Conservation (phyloP, 352 stramenopile genomes). For the Halophytophthora batemanensis region DNA sequence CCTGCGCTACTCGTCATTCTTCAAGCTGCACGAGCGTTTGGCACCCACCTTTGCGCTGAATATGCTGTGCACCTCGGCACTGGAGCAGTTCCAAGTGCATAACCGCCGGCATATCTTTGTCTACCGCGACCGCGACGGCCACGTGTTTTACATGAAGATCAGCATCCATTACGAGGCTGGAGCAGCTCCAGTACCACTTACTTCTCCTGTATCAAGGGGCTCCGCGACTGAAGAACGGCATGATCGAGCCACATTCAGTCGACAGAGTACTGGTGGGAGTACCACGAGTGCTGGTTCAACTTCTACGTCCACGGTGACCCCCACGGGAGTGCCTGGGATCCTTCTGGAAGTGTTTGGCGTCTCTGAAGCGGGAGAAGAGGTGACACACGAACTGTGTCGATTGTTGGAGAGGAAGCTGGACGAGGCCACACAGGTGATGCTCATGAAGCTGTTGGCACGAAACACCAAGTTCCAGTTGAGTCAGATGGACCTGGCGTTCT, state of each 20-base stretch:
- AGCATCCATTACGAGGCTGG: slow-evolving; percentile 44
- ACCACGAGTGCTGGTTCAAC: slow-evolving; percentile 5
- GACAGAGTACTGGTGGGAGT: slow-evolving; percentile 24
- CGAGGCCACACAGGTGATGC: slow-evolving; percentile 77
- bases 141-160: slow-evolving; percentile 91
- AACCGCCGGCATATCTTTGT: slow-evolving; percentile 87
- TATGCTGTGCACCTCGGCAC: slow-evolving; percentile 75
- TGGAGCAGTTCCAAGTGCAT: slow-evolving; percentile 89
- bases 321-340: slow-evolving; percentile 40
- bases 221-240: slow-evolving; percentile 23
- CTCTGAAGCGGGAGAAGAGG: slow-evolving; percentile 72
- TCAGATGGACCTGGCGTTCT: slow-evolving; percentile 65
- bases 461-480: slow-evolving; percentile 87
- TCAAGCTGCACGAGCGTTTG: slow-evolving; percentile 78
- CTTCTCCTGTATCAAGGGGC: slow-evolving; percentile 2
- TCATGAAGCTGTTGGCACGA: slow-evolving; percentile 84
- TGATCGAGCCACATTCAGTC: slow-evolving; percentile 18
- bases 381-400: slow-evolving; percentile 79
- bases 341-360: slow-evolving; percentile 83
- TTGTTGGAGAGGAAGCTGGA: slow-evolving; percentile 85
- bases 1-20: slow-evolving; percentile 73
- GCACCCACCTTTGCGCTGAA: slow-evolving; percentile 77
- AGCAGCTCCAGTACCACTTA: slow-evolving; percentile 1
- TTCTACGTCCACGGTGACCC: slow-evolving; percentile 8
- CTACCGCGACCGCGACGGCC: slow-evolving; percentile 76